phyloP scores from a whole-genome alignment of 768 basidiomycete genomes.

The Lactarius quietus region DNA sequence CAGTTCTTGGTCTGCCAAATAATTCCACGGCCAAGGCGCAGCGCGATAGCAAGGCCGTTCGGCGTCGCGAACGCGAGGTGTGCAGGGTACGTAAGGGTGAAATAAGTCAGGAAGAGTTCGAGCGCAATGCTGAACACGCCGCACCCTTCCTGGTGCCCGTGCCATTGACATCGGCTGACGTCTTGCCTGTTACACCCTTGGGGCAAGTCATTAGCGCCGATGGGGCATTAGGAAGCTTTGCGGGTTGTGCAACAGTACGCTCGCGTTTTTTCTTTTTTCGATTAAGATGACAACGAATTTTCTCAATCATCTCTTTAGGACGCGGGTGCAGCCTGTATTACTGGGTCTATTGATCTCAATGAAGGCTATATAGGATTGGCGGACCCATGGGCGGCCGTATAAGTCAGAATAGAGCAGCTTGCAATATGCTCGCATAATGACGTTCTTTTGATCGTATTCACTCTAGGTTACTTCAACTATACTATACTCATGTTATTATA shows the following conservation, averaged over 20 bases:
- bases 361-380: background rate
- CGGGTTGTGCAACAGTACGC: conserved; percentile 16
- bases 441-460: background rate
- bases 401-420: background rate
- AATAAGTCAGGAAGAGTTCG: conserved; percentile 19
- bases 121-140: conserved; percentile 8
- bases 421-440: background rate
- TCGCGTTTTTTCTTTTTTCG: background rate
- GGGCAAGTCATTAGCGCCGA: conserved; percentile 6
- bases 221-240: conserved; percentile 8
- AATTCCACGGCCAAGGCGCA: conserved; percentile 17
- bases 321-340: conserved; percentile 16
- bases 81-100: conserved; percentile 12
- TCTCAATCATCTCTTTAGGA: background rate
- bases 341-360: conserved; percentile 1
- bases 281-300: background rate
- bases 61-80: conserved; percentile 17
- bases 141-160: conserved; percentile 19
- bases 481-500: too few relatives aligned
- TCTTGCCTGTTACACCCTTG: background rate
- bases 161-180: background rate
- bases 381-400: background rate
- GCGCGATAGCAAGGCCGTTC: conserved; percentile 15
- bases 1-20: conserved; percentile 27
- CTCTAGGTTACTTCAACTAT: too few relatives aligned